Percentiles rank a stretch among this genome's conserved stretches.
These are phyloP conservation scores for Myxozyma nipponensis DNA, from an alignment of 805 yeast species.

Conservation along the genomic window DNA sequence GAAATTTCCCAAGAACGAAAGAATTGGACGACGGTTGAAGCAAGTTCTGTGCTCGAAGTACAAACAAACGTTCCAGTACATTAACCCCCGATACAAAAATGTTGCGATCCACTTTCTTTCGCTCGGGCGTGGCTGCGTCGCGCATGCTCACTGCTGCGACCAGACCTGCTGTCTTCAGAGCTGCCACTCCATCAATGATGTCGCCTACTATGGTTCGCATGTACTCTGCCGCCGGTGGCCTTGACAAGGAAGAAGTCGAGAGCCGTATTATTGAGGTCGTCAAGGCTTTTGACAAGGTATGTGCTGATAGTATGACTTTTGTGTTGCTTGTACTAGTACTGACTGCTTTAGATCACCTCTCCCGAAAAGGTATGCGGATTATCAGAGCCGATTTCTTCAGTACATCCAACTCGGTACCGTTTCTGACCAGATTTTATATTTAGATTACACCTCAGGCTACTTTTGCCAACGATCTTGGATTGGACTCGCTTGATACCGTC, in stretches of 20 bases:
- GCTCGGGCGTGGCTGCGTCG: slow-evolving; percentile 6
- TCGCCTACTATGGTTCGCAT: slow-evolving; percentile 35
- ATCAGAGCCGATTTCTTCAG: background rate
- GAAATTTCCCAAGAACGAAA: no score
- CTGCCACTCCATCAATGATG: background rate
- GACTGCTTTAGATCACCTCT: slow-evolving; percentile 27
- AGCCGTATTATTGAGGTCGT: slow-evolving; percentile 77
- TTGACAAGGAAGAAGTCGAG: slow-evolving; percentile 75
- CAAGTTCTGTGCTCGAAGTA: no score
- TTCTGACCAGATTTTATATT: background rate
- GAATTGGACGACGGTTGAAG: no score
- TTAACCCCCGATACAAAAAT: background rate
- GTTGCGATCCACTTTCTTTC: background rate
- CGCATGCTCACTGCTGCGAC: slow-evolving; percentile 5
- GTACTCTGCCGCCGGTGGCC: slow-evolving; percentile 59
- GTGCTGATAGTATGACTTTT: background rate
- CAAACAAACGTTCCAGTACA: no score
- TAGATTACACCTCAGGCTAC: slow-evolving; percentile 41
- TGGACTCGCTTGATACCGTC: slow-evolving; percentile 90
- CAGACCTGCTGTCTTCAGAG: background rate
- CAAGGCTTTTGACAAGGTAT: slow-evolving; percentile 57
- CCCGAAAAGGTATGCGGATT: slow-evolving; percentile 24
- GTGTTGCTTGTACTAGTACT: slow-evolving; percentile 20
- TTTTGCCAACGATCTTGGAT: slow-evolving; percentile 61
- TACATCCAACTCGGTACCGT: background rate